Conservation (phyloP, 352 stramenopile species). For the Bremia lactucae region DNA sequence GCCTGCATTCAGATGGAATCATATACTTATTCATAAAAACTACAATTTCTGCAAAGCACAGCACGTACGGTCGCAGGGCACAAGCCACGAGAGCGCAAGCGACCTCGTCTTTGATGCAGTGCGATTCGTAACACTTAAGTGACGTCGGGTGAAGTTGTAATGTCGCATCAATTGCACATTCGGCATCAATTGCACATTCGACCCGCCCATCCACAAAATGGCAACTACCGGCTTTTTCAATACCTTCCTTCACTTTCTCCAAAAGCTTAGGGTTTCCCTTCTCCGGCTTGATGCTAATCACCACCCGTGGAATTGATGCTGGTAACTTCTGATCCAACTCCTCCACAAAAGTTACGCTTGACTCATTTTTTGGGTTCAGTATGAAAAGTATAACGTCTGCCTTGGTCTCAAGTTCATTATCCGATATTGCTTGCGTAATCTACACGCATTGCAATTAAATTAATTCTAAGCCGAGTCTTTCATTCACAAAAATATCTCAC, state of each 20-base stretch:
- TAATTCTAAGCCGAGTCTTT: no score
- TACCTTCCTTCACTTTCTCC: constrained; percentile 5
- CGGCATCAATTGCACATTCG: constrained; percentile 40
- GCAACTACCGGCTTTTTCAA: constrained; percentile 5
- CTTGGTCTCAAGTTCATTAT: constrained; percentile 55
- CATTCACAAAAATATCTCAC: no score
- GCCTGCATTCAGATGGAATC: constrained; percentile 9
- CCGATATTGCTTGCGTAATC: constrained; percentile 53
- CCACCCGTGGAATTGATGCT: constrained; percentile 40
- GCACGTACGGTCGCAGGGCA: constrained; percentile 43
- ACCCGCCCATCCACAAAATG: constrained; percentile 10
- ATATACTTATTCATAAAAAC: not conserved
- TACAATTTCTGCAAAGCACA: not conserved
- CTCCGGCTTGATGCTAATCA: constrained; percentile 42
- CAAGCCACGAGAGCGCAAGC: constrained; percentile 31
- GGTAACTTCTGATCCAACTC: constrained; percentile 47
- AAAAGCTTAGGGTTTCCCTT: constrained; percentile 5
- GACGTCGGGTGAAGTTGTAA: constrained; percentile 39
- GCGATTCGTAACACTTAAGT: constrained; percentile 30
- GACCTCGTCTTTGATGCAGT: constrained; percentile 25
- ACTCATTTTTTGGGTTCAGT: constrained; percentile 41
- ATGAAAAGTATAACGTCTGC: constrained; percentile 66
- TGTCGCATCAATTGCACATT: constrained; percentile 37
- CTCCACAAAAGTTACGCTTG: constrained; percentile 35
- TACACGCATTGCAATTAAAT: not conserved